Evolutionary conservation across 805 yeast species (phyloP), one percentile per base, ranked within the genome.

Genomic region (Candida orba): DNA sequence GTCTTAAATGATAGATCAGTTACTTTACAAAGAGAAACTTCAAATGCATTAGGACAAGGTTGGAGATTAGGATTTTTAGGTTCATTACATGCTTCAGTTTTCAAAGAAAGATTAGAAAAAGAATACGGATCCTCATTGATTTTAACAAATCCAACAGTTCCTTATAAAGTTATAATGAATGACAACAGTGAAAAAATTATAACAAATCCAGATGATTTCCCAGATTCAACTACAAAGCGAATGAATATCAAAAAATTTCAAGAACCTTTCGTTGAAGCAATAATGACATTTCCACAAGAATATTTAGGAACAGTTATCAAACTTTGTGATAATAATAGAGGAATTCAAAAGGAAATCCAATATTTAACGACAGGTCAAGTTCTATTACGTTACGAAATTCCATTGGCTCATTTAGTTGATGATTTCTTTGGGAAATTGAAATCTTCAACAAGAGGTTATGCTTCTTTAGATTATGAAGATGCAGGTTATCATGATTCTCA

Each of bases 11-110:
- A 91, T 59, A 76, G 97, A 54, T 83, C 96, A 1, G 98, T 93
- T 2, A 79, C 93, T 0, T 69, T 91, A 40, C 89, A 85, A 54
- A 78, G 90, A 54, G 97, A 91, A 55, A 86, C 95, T 0, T 90
- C 97, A 0, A 84, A 81, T 58, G 98, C 98, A 0, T 68, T 91
- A 45, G 99, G 99, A 0, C 93, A 90, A 57, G 99, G 99, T 31
- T 91, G 99, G 99, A 78, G 98, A 63, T 66, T 91, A 31, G 99
- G 99, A 1, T 91, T 91, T 59, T 66, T 91, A 27, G 99, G 99
- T 0, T 87, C 97, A 0, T 65, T 91, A 30, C 99, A 91, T 67
- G 97, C 98, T 1, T 83, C 95, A 9, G 97, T 91, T 1, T 91
- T 91, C 64, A 84, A 84, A 55, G 97, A 93, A 54, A 69, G 99